phyloP scores from a whole-genome alignment of 75 land plant genomes.

The Ceratopteris richardii region DNA sequence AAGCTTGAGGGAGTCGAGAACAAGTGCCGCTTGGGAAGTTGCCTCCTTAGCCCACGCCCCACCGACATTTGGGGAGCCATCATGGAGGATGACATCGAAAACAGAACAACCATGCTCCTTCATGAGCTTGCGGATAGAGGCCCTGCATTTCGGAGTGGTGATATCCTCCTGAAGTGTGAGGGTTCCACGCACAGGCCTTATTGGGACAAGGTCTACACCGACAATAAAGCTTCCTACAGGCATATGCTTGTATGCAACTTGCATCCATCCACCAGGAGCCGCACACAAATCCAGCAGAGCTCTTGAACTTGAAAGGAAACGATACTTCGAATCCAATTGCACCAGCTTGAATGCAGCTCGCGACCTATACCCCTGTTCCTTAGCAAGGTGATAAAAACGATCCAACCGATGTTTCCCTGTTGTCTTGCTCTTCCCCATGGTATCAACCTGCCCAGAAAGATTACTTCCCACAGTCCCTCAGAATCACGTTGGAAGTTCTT shows the following conservation, averaged over 20 bases:
- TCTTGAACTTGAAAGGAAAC: constrained; percentile 52
- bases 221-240: constrained; percentile 74
- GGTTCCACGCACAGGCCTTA: constrained; percentile 74
- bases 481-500: no score
- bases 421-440: constrained; percentile 77
- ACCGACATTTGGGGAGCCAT: constrained; percentile 90
- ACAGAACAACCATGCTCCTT: constrained; percentile 40
- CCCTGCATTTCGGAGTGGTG: constrained; percentile 60
- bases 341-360: constrained; percentile 92
- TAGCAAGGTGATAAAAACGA: constrained; percentile 73
- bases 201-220: constrained; percentile 79
- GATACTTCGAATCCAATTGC: constrained; percentile 76
- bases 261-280: constrained; percentile 98
- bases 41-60: constrained; percentile 91
- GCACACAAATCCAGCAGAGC: constrained; percentile 94
- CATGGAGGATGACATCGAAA: constrained; percentile 79
- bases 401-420: constrained; percentile 86
- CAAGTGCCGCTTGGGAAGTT: constrained; percentile 67
- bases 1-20: constrained; percentile 70
- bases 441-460: no score
- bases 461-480: no score
- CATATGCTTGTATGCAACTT: constrained; percentile 57
- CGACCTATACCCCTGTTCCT: constrained; percentile 90
- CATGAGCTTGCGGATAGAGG: constrained; percentile 44
- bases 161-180: constrained; percentile 65